phyloP scores from a whole-genome alignment of 176 grass and related monocot genomes.

The Rhynchospora tenuis region DNA sequence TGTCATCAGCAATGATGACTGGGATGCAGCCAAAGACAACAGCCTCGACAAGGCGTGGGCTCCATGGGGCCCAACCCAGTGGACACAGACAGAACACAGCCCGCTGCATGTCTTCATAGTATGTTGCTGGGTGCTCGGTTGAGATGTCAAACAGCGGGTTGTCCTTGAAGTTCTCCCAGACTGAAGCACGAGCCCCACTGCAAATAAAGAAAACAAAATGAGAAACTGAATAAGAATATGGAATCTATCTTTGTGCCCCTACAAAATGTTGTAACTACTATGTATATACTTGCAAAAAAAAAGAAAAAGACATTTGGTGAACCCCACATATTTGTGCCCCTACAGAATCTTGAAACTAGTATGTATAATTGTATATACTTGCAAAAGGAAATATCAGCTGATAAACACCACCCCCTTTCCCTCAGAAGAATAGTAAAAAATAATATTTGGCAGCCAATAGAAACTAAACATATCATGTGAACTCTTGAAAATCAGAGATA shows the following conservation, averaged over 20 bases:
- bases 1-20: constrained; percentile 87
- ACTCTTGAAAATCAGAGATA: background rate
- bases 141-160: constrained; percentile 95
- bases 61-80: constrained; percentile 96
- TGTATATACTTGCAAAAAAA: background rate
- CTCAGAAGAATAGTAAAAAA: background rate
- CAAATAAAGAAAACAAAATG: constrained; percentile 1
- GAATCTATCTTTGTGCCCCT: background rate
- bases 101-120: constrained; percentile 96
- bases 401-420: background rate
- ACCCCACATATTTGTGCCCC: too few relatives aligned
- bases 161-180: constrained; percentile 96
- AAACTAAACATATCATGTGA: background rate
- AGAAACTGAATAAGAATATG: background rate
- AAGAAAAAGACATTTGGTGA: too few relatives aligned
- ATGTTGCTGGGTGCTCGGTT: constrained; percentile 68
- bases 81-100: constrained; percentile 89
- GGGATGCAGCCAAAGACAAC: constrained; percentile 94
- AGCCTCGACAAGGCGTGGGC: constrained; percentile 77
- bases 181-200: constrained; percentile 79
- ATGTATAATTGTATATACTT: background rate
- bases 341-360: too few relatives aligned
- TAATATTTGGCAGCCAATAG: background rate
- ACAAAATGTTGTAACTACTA: background rate
- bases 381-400: too few relatives aligned